Percentiles rank a stretch among this genome's conserved stretches.
These are phyloP conservation scores for Penicillium sp. DNA, from an alignment of 2,329 filamentous ascomycete species.

Conservation along the genomic window DNA sequence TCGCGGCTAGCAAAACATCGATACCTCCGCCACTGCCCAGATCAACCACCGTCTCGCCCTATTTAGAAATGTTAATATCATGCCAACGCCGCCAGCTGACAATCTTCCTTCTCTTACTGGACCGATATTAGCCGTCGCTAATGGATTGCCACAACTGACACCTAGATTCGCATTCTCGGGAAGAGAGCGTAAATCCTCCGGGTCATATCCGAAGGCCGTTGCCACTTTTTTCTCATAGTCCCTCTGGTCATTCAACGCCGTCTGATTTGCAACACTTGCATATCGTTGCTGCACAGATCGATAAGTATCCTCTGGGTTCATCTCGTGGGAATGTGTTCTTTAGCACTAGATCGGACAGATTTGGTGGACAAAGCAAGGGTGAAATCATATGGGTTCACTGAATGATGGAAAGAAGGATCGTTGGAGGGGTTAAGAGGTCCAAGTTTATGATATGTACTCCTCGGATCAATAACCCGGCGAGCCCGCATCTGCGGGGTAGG, in stretches of 20 bases:
- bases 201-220: slow-evolving; percentile 60
- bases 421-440: too few relatives aligned
- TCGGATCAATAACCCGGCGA: neutral
- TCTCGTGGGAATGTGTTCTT: neutral
- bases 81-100: neutral
- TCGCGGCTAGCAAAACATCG: slow-evolving; percentile 62
- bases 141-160: slow-evolving; percentile 61
- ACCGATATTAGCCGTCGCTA: slow-evolving; percentile 52
- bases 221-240: slow-evolving; percentile 43
- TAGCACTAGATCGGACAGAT: neutral
- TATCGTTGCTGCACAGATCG: slow-evolving; percentile 19
- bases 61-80: neutral
- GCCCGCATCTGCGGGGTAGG: neutral
- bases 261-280: slow-evolving; percentile 10
- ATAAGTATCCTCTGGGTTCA: slow-evolving; percentile 21
- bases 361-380: neutral
- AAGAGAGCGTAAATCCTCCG: slow-evolving; percentile 54
- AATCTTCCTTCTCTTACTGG: neutral
- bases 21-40: slow-evolving; percentile 65
- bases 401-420: neutral
- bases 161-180: slow-evolving; percentile 60
- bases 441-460: neutral
- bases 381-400: neutral
- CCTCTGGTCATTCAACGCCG: neutral
- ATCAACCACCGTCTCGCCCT: slow-evolving; percentile 65